Percentiles rank a stretch among this genome's conserved stretches.
These are phyloP conservation scores for Podaxis carcinomalis DNA, from an alignment of 768 basidiomycete genomes.

Conservation along the genomic window DNA sequence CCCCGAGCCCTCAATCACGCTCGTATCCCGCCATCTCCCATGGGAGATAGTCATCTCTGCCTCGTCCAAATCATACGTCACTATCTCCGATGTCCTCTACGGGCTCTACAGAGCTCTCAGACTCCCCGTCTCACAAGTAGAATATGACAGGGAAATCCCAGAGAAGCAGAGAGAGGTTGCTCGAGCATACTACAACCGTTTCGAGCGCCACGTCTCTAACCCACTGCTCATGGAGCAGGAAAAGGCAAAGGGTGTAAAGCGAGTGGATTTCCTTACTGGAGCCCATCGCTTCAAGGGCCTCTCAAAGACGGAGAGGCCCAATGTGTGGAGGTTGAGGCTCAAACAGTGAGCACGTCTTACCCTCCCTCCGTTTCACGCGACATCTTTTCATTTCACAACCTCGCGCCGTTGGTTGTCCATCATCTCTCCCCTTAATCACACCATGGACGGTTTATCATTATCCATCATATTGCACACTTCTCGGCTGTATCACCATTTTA, in stretches of 20 bases:
- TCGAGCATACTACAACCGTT: background rate
- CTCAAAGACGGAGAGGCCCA: background rate
- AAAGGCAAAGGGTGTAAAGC: background rate
- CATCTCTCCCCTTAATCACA: background rate
- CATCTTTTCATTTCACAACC: background rate
- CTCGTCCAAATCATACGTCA: background rate
- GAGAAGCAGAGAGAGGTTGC: background rate
- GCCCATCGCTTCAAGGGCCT: background rate
- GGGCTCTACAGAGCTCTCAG: conserved; percentile 2
- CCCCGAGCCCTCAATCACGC: background rate
- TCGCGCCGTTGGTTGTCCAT: background rate
- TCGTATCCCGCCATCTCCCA: conserved; percentile 2
- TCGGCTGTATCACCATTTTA: background rate
- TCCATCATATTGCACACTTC: background rate
- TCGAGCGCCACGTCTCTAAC: background rate
- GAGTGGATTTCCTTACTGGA: conserved; percentile 1
- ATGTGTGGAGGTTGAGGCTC: background rate
- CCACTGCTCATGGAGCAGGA: background rate
- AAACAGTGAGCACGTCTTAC: background rate
- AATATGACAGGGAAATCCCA: background rate
- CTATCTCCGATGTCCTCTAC: background rate
- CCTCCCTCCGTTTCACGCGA: background rate
- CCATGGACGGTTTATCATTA: conserved; percentile 8
- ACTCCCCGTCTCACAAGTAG: background rate
- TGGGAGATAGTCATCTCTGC: background rate